Evolutionary conservation across 352 stramenopile species (phyloP).

Genomic region (Hyaloperonospora brassicae): DNA sequence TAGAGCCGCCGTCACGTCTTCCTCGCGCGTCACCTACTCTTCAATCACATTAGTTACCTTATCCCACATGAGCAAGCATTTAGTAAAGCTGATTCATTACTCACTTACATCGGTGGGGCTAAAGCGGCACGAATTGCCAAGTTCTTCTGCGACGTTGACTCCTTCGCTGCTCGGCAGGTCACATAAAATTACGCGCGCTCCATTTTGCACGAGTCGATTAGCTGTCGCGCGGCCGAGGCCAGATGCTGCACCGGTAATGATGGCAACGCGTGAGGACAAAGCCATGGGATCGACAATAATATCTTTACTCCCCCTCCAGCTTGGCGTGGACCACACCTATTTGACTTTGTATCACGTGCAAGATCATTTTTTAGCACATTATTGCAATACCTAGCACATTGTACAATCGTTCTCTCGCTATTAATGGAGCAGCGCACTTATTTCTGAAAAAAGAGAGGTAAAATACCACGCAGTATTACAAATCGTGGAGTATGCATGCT

Average conservation of each 20-base stretch:
- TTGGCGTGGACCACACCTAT: too few relatives aligned
- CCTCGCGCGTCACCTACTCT: constrained; percentile 85
- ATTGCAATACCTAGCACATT: too few relatives aligned
- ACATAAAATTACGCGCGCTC: constrained; percentile 87
- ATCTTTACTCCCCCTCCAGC: too few relatives aligned
- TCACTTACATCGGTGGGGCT: constrained; percentile 56
- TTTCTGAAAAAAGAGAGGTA: too few relatives aligned
- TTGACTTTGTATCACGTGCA: too few relatives aligned
- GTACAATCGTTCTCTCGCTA: too few relatives aligned
- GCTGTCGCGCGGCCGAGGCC: constrained; percentile 91
- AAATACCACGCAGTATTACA: too few relatives aligned
- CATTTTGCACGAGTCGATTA: constrained; percentile 82
- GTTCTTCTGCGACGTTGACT: constrained; percentile 62
- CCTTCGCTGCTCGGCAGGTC: constrained; percentile 85
- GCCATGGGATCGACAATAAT: constrained; percentile 27
- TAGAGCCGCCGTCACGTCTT: constrained; percentile 83
- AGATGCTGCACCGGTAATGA: constrained; percentile 90
- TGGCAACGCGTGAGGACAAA: constrained; percentile 59
- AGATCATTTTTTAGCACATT: too few relatives aligned
- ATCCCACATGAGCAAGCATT: too few relatives aligned
- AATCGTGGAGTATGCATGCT: too few relatives aligned
- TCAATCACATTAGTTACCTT: neutral
- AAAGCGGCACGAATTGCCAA: constrained; percentile 76
- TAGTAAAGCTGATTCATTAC: too few relatives aligned
- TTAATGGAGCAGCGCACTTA: too few relatives aligned